A percentile compares a stretch with the other conserved stretches of the same genome.
phyloP scores from a whole-genome alignment of 768 basidiomycete species.

The Mrakia frigida region DNA sequence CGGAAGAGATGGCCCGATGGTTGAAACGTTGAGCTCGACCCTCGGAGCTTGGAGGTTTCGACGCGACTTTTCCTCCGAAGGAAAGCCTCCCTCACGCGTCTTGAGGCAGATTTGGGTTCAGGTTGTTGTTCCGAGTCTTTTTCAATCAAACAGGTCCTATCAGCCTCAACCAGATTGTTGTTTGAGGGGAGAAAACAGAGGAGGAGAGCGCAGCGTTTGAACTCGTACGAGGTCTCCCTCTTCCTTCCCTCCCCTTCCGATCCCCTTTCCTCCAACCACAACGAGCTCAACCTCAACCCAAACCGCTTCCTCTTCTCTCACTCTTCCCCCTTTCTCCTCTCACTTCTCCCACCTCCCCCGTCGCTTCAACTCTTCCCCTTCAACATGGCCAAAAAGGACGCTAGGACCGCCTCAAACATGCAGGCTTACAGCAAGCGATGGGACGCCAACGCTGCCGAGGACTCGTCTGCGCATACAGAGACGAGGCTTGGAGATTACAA shows the following conservation, averaged over 20 bases:
- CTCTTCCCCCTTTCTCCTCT: not conserved
- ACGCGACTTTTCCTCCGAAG: no score
- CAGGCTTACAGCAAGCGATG: constrained; percentile 69
- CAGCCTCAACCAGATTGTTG: no score
- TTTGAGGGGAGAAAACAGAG: not conserved
- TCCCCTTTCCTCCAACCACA: not conserved
- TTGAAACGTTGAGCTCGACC: no score
- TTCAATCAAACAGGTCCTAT: no score
- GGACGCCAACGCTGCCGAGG: constrained; percentile 72
- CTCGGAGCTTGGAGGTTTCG: no score
- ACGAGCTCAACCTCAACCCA: constrained; percentile 14
- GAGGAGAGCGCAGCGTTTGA: not conserved
- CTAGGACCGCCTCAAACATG: constrained; percentile 30
- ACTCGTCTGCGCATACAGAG: constrained; percentile 60
- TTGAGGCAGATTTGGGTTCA: no score
- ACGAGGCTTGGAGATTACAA: constrained; percentile 76
- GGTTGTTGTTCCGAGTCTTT: no score
- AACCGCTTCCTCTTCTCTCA: not conserved
- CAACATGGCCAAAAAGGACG: constrained; percentile 34
- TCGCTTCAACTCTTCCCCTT: not conserved
- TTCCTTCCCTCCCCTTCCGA: not conserved
- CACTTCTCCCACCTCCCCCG: no score
- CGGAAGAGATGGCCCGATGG: no score
- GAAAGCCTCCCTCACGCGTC: no score
- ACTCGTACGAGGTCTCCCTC: not conserved